Conservation (phyloP, 306 rosid genomes). For the Lathyrus aphaca region DNA sequence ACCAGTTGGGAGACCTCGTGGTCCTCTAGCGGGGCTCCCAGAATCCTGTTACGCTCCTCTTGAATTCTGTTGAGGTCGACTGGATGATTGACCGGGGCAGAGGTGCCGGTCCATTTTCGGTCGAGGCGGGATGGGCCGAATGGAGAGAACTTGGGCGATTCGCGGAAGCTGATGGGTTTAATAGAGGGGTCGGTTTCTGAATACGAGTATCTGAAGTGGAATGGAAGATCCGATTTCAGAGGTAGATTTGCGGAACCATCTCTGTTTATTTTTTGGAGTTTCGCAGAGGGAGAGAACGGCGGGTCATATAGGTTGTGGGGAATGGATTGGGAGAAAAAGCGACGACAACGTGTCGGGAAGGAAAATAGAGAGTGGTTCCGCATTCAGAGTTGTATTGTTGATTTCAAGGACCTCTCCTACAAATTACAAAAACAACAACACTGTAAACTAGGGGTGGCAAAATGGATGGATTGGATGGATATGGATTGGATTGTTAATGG, state of each 20-base stretch:
- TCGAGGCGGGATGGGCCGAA: constrained; percentile 86
- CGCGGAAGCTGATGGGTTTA: constrained; percentile 73
- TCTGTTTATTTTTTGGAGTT: background rate
- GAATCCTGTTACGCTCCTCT: constrained; percentile 62
- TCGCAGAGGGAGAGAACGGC: constrained; percentile 61
- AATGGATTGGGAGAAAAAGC: constrained; percentile 37
- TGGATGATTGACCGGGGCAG: constrained; percentile 56
- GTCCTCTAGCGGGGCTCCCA: constrained; percentile 74
- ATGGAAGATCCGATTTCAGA: constrained; percentile 69
- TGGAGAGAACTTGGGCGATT: constrained; percentile 88
- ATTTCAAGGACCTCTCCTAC: too few species aligned
- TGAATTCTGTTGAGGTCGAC: constrained; percentile 39
- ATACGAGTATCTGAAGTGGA: constrained; percentile 81
- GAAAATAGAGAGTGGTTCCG: constrained; percentile 19
- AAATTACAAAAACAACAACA: too few species aligned
- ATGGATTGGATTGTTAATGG: too few species aligned
- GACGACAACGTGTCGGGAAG: constrained; percentile 30
- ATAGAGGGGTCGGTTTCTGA: constrained; percentile 61
- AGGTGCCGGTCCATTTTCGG: constrained; percentile 73
- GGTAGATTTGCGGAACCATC: constrained; percentile 40
- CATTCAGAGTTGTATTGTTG: constrained; percentile 20
- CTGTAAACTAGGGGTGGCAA: too few species aligned
- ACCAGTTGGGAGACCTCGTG: constrained; percentile 77
- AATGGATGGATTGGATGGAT: too few species aligned
- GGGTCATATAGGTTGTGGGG: constrained; percentile 60